Conservation (phyloP, 495 filamentous ascomycete species). For the Astrothelium macrocarpum region DNA sequence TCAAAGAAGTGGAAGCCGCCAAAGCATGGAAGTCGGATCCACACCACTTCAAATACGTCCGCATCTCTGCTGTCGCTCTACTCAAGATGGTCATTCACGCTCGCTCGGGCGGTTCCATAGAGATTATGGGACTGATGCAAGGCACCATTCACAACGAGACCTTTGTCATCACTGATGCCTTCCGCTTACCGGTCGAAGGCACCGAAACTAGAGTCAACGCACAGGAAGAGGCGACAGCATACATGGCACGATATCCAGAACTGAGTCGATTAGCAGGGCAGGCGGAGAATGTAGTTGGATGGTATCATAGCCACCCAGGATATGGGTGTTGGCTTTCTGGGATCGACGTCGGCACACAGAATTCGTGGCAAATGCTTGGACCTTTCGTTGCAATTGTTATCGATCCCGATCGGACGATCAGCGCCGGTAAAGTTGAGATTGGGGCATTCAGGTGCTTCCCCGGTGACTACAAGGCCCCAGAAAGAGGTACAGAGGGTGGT, state of each 20-base stretch:
- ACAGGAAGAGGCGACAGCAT: constrained; percentile 89
- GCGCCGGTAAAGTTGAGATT: constrained; percentile 91
- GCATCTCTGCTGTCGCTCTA: constrained; percentile 86
- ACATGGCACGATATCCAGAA: constrained; percentile 78
- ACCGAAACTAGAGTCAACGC: constrained; percentile 98
- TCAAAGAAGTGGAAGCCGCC: constrained; percentile 48
- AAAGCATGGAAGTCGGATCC: constrained; percentile 76
- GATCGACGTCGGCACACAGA: constrained; percentile 87
- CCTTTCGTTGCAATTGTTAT: constrained; percentile 96
- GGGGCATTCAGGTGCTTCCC: constrained; percentile 93
- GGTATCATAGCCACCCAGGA: constrained; percentile 97
- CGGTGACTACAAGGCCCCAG: constrained; percentile 51
- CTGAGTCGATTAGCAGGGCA: constrained; percentile 62
- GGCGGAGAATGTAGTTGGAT: constrained; percentile 86
- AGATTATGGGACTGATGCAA: constrained; percentile 99
- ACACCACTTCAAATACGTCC: constrained; percentile 83
- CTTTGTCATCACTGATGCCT: constrained; percentile 89
- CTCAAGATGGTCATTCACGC: constrained; percentile 99
- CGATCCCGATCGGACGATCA: constrained; percentile 93
- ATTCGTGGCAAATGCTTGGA: constrained; percentile 65
- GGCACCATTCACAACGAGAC: constrained; percentile 77
- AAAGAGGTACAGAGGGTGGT: constrained; percentile 27
- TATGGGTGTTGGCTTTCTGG: constrained; percentile 98
- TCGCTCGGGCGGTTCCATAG: constrained; percentile 77
- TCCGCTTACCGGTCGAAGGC: constrained; percentile 89